Percentiles rank a stretch among this genome's conserved stretches.
phyloP scores from a whole-genome alignment of 495 filamentous ascomycete genomes.

The Lepidopterella palustris region DNA sequence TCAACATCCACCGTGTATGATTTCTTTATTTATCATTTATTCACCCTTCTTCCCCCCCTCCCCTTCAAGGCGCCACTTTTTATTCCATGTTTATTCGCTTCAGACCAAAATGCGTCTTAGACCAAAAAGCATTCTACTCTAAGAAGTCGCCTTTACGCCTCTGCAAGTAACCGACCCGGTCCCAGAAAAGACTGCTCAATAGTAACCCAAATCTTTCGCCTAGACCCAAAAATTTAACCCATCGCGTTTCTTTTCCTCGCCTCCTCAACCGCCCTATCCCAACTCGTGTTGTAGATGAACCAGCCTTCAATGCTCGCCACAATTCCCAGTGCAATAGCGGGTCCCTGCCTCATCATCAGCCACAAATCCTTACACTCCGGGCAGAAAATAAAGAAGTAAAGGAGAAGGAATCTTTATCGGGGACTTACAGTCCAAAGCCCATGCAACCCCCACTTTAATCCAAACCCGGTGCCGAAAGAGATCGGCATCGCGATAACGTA shows the following conservation, averaged over 20 bases:
- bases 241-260: slow-evolving; percentile 56
- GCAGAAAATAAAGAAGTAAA: neutral
- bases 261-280: slow-evolving; percentile 68
- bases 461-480: slow-evolving; percentile 69
- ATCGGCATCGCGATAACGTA: slow-evolving; percentile 81
- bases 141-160: too few species aligned
- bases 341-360: slow-evolving; percentile 25
- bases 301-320: slow-evolving; percentile 59
- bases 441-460: slow-evolving; percentile 60
- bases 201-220: neutral
- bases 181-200: too few species aligned
- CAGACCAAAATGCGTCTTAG: too few species aligned
- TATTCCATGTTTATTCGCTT: too few species aligned
- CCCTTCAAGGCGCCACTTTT: too few species aligned
- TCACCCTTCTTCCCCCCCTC: too few species aligned
- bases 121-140: too few species aligned
- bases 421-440: slow-evolving; percentile 63
- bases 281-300: slow-evolving; percentile 61
- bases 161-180: too few species aligned
- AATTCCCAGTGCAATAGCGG: slow-evolving; percentile 34
- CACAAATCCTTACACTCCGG: neutral
- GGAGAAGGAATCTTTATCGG: neutral
- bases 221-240: neutral
- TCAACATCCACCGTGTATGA: too few species aligned
- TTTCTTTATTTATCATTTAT: too few species aligned